Evolutionary conservation across 768 basidiomycete genomes (phyloP).

Genomic region (Russula foetens): DNA sequence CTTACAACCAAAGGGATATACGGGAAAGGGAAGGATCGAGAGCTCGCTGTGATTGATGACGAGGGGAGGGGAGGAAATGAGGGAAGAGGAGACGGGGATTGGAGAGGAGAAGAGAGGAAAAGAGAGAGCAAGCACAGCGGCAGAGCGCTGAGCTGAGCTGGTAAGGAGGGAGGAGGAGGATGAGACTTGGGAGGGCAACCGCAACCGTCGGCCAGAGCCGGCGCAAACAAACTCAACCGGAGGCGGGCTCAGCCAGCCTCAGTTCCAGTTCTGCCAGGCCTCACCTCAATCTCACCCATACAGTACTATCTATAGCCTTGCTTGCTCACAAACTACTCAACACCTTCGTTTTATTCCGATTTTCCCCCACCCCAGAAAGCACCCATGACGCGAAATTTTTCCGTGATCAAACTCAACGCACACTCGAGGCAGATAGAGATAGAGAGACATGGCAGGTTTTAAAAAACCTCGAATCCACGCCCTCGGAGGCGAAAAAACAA

Average conservation of each 20-base stretch:
- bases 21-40: background rate
- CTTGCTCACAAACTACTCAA: background rate
- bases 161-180: background rate
- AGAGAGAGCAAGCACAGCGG: background rate
- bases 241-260: background rate
- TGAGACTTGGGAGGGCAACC: background rate
- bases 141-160: background rate
- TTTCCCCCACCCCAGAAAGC: background rate
- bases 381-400: no score
- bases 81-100: background rate
- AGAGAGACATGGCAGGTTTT: no score
- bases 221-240: background rate
- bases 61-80: background rate
- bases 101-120: background rate
- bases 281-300: background rate
- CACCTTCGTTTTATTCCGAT: background rate
- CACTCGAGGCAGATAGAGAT: background rate
- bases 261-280: background rate
- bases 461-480: background rate
- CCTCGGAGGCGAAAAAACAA: background rate
- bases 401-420: no score
- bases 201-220: conserved; percentile 9
- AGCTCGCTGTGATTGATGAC: background rate
- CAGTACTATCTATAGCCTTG: no score
- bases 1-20: conserved; percentile 5